Evolutionary conservation across 768 basidiomycete genomes (phyloP).

Genomic region (Tulasnella sp.): DNA sequence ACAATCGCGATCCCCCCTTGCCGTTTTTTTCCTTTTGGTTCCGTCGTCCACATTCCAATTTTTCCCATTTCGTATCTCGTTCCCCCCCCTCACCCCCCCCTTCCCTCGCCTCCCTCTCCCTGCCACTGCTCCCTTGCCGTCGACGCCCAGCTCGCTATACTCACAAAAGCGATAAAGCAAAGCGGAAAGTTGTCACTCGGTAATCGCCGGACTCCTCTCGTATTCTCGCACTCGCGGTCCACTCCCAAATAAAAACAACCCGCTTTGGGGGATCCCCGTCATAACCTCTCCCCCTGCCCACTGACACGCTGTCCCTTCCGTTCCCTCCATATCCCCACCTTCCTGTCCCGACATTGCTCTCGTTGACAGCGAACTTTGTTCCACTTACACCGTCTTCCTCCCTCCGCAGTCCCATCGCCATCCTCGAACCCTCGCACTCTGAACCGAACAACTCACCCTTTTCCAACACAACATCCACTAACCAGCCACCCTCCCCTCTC

Average conservation of each 20-base stretch:
- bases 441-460: slow-evolving; percentile 7
- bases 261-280: neutral
- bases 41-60: slow-evolving; percentile 2
- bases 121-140: neutral
- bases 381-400: neutral
- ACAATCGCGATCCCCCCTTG: neutral
- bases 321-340: neutral
- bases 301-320: neutral
- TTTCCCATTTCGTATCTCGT: neutral
- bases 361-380: neutral
- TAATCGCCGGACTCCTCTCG: neutral
- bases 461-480: neutral
- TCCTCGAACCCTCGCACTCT: neutral
- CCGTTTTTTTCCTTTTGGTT: slow-evolving; percentile 4
- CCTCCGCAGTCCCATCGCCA: neutral
- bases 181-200: neutral
- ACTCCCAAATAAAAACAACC: neutral
- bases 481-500: neutral
- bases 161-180: neutral
- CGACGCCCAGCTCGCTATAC: neutral
- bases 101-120: neutral
- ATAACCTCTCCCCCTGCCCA: neutral
- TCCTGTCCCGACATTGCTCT: neutral
- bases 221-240: neutral
- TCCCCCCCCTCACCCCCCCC: neutral